Base-by-base conservation (phyloP, 1,284 basidiomycete species). In the Cutaneotrichosporon arboriforme region DNA sequence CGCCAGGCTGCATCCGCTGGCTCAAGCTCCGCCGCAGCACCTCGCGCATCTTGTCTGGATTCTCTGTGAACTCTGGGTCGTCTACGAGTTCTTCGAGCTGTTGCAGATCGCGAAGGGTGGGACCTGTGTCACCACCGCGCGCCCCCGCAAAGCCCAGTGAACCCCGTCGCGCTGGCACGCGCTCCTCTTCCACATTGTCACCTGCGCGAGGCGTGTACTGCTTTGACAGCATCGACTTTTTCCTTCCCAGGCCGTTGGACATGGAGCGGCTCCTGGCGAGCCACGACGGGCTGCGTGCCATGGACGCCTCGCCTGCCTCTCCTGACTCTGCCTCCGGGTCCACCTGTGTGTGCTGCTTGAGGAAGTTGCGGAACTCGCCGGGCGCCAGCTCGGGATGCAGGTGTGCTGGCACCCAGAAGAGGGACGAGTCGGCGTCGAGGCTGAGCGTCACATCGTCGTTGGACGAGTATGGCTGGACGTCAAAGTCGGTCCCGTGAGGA, bases 381-480 rank as follows among this genome's bases (percentile, higher is more conserved):
- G 96, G 96, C 1, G 93, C 94, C 68, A 98, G 88, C 77, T 98
- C 94, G 18, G 94, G 96, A 70, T 98, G 94, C 20, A 97, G 79
- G 52, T 87, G 84, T 14, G 94, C 94, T 37, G 94, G 94, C 15
- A 98, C 90, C 94, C 94, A 98, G 79, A 97, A 97, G 56, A 97
- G 83, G 12, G 65, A 65, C 13, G 64, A 64, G 21, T 70, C 62
- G 36, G 68, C 68, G 42, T 69, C 63, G 3, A 69, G 61, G 12
- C 66, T 60, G 47, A 74, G 61, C 8, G 70, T 70, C 37, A 70
- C 63, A 55, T 71, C 69, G 60, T 72, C 68, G 60, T 70, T 66
- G 51, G 70, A 69, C 33, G 70, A 61, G 59, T 67, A 69, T 9
- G 45, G 39, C 40, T 36, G 31, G 34, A 12, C 26, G 7, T 38